Percentiles rank a stretch among this genome's conserved stretches.
These are phyloP conservation scores for Microbotryomycetes sp. DNA, from an alignment of 1,284 basidiomycete species.

Conservation along the genomic window DNA sequence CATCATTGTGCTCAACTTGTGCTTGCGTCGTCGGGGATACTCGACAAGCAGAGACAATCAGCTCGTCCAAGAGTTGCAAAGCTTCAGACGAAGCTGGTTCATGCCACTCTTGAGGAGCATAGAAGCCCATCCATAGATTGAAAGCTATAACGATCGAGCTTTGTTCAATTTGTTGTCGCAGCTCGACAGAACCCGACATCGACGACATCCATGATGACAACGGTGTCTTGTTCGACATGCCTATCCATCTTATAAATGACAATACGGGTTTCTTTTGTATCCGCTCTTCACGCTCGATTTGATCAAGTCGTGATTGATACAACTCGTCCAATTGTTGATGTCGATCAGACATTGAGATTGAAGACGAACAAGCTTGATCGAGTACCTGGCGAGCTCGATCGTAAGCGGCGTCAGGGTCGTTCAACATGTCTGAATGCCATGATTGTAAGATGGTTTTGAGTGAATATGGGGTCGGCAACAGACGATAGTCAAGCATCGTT, in stretches of 20 bases:
- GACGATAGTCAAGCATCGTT: background rate
- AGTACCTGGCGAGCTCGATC: slow-evolving; percentile 15
- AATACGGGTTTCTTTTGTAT: slow-evolving; percentile 6
- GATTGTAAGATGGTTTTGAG: background rate
- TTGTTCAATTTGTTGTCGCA: background rate
- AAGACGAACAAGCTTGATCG: slow-evolving; percentile 17
- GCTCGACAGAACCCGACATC: slow-evolving; percentile 6
- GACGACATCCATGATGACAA: slow-evolving; percentile 11
- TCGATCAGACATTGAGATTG: too few species aligned
- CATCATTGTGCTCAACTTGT: background rate
- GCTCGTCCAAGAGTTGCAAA: background rate
- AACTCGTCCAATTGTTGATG: slow-evolving; percentile 15
- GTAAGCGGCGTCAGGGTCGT: slow-evolving; percentile 13
- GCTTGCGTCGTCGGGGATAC: background rate
- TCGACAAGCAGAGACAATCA: background rate
- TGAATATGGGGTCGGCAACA: background rate
- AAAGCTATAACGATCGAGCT: background rate
- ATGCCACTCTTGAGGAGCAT: background rate
- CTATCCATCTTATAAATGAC: slow-evolving; percentile 21
- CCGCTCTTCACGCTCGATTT: slow-evolving; percentile 14
- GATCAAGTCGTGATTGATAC: slow-evolving; percentile 11
- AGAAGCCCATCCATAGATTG: slow-evolving; percentile 1
- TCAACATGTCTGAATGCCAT: background rate
- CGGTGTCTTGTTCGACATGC: background rate
- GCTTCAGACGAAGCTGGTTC: background rate